A percentile compares a stretch with the other conserved stretches of the same genome.
Conservation (phyloP, 352 stramenopile genomes). For the Thraustochytrium sp. region DNA sequence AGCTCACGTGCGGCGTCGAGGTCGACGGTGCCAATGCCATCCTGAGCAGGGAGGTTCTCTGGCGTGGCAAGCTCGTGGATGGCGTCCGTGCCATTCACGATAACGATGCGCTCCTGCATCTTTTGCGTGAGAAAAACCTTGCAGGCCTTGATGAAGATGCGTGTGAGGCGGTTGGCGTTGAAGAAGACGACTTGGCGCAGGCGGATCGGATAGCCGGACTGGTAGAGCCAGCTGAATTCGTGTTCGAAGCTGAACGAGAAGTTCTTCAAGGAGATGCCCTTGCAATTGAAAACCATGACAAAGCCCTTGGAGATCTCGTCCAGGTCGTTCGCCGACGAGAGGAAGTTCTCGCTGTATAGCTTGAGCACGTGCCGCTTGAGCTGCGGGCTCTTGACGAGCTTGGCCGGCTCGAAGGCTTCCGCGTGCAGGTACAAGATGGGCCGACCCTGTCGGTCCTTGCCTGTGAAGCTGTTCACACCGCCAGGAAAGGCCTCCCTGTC, state of each 20-base stretch:
- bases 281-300: conserved; percentile 14
- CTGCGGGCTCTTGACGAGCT: background rate
- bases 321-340: background rate
- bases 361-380: background rate
- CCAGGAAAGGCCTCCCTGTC: background rate
- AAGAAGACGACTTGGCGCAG: background rate
- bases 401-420: background rate
- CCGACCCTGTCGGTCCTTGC: background rate
- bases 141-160: conserved; percentile 2
- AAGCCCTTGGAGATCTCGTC: conserved; percentile 5
- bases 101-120: conserved; percentile 12
- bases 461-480: background rate
- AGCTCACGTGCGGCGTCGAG: background rate
- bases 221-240: conserved; percentile 14
- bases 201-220: conserved; percentile 9
- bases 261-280: conserved; percentile 1
- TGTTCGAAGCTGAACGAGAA: conserved; percentile 22
- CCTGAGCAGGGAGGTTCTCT: background rate
- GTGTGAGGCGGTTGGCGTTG: background rate
- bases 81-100: background rate
- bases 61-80: background rate
- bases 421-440: background rate
- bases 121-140: conserved; percentile 11
- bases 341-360: background rate
- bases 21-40: background rate